These are phyloP conservation scores for Spergularia marina DNA, from an alignment of 148 eudicot genomes.

Conservation along the genomic window DNA sequence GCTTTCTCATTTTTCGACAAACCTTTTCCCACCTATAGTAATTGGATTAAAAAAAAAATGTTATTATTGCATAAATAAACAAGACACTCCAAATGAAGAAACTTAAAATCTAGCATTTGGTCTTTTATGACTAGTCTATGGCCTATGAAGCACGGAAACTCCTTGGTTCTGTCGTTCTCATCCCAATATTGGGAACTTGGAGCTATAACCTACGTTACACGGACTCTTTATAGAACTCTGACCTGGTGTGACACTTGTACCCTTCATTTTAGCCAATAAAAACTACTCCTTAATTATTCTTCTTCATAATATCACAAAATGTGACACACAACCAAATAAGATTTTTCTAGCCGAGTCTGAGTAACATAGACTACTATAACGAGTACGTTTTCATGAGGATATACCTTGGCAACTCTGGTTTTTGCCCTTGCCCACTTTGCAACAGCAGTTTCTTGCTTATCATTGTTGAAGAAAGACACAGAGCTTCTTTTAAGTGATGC, in stretches of 20 bases:
- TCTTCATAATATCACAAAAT: no score
- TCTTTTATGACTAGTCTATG: background rate
- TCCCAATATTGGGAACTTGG: background rate
- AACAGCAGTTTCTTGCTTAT: constrained; percentile 71
- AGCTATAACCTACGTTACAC: no score
- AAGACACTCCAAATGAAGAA: background rate
- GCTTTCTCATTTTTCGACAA: constrained; percentile 48
- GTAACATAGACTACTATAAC: background rate
- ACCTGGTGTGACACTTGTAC: no score
- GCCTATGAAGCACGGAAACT: background rate
- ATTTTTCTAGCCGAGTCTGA: no score
- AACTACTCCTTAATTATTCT: no score
- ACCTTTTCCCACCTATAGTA: constrained; percentile 46
- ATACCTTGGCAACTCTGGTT: constrained; percentile 80
- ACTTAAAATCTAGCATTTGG: background rate
- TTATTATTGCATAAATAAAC: constrained; percentile 1
- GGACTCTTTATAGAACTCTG: no score
- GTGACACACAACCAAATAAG: no score
- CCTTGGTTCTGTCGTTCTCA: background rate
- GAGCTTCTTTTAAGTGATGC: constrained; percentile 76
- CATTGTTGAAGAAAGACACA: constrained; percentile 65
- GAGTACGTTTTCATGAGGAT: background rate
- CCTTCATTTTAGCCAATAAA: no score
- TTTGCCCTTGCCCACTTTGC: constrained; percentile 86
- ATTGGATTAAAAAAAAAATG: constrained; percentile 6